Evolutionary conservation across 2,329 filamentous ascomycete genomes (phyloP).

Genomic region (Seiridium unicorne): DNA sequence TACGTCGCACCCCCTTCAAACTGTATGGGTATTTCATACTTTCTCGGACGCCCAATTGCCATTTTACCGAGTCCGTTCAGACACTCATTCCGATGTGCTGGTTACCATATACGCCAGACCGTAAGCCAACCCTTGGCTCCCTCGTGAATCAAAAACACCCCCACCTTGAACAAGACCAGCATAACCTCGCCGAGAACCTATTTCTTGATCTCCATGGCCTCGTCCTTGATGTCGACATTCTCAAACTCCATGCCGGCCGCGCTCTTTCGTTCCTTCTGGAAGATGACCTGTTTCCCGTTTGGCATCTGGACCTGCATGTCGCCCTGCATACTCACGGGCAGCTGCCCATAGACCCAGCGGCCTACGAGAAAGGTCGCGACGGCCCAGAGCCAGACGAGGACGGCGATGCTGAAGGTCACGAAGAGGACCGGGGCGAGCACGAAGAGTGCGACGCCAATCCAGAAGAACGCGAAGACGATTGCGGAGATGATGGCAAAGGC

Average conservation of each 20-base stretch:
- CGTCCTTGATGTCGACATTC: constrained; percentile 17
- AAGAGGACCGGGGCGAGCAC: constrained; percentile 69
- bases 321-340: constrained; percentile 16
- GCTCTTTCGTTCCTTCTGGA: constrained; percentile 12
- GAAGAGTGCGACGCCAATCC: constrained; percentile 63
- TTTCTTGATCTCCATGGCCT: constrained; percentile 22
- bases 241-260: constrained; percentile 7
- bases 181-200: constrained; percentile 25
- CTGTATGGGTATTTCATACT: not conserved
- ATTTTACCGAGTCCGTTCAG: not conserved
- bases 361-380: constrained; percentile 55
- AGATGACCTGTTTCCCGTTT: constrained; percentile 20
- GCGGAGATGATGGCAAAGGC: constrained; percentile 62
- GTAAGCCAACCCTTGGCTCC: constrained; percentile 11
- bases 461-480: constrained; percentile 65
- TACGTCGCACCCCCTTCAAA: no score
- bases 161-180: constrained; percentile 17
- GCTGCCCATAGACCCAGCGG: constrained; percentile 40
- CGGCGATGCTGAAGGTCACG: constrained; percentile 60
- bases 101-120: constrained; percentile 6
- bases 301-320: constrained; percentile 11
- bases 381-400: constrained; percentile 67
- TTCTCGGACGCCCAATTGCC: not conserved
- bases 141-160: constrained; percentile 15
- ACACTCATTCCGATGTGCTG: not conserved